Conservation (phyloP, 169 alveolate species). For the Toxoplasma gondii region DNA sequence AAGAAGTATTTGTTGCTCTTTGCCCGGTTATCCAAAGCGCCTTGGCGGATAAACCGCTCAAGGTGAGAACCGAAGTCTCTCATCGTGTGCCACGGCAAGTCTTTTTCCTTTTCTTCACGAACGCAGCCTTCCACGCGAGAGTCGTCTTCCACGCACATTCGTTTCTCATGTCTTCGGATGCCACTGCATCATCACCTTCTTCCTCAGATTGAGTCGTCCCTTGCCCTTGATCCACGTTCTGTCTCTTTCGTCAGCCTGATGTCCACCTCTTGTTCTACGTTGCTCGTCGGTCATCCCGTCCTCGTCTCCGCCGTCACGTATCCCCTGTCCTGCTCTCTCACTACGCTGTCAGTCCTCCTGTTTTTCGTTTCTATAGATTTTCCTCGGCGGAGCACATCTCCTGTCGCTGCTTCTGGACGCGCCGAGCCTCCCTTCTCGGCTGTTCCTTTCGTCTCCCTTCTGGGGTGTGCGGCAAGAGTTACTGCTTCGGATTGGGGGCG, state of each 20-base stretch:
- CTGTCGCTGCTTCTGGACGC: not conserved
- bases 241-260: no score
- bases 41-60: not conserved
- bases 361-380: not conserved
- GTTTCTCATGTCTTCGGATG: no score
- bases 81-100: not conserved
- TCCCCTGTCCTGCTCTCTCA: no score
- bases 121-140: no score
- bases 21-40: not conserved
- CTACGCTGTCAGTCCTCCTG: not conserved
- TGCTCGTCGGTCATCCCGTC: no score
- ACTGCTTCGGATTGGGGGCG: not conserved
- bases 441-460: not conserved
- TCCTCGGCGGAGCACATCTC: slow-evolving; percentile 16
- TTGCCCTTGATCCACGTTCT: no score
- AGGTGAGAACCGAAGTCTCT: not conserved
- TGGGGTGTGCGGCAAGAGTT: not conserved
- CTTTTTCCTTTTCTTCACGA: no score
- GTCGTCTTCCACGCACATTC: no score
- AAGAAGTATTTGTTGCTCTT: slow-evolving; percentile 1
- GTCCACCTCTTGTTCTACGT: no score
- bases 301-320: no score
- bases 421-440: not conserved
- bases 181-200: no score
- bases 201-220: no score